These are phyloP conservation scores for Leucoagaricus sp. DNA, from an alignment of 1,284 basidiomycete genomes.

Conservation along the genomic window DNA sequence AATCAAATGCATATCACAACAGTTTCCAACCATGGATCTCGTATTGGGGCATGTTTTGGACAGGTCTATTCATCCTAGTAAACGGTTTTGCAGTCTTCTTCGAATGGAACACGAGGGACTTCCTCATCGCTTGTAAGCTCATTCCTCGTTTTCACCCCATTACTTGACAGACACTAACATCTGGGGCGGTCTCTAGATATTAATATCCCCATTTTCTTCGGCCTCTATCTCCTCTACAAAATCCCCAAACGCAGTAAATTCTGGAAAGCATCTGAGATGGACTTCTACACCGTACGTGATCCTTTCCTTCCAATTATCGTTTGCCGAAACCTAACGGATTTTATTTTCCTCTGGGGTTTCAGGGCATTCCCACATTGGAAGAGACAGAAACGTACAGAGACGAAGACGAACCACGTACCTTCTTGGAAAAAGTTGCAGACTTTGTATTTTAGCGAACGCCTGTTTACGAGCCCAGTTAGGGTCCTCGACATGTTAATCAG, in stretches of 20 bases:
- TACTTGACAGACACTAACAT: background rate
- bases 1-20: slow-evolving; percentile 57
- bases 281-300: slow-evolving; percentile 55
- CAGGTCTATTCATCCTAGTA: slow-evolving; percentile 59
- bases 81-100: slow-evolving; percentile 69
- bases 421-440: slow-evolving; percentile 32
- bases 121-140: slow-evolving; percentile 59
- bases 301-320: background rate
- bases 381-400: slow-evolving; percentile 52
- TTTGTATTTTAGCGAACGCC: slow-evolving; percentile 30
- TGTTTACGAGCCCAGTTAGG: too few relatives aligned
- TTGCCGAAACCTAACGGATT: background rate
- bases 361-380: slow-evolving; percentile 61
- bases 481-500: background rate
- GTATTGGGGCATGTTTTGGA: slow-evolving; percentile 57
- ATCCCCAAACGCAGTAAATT: slow-evolving; percentile 51
- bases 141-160: slow-evolving; percentile 33
- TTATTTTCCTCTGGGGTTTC: too few relatives aligned
- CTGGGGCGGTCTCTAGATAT: slow-evolving; percentile 39
- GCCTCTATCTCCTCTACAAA: slow-evolving; percentile 65
- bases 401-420: slow-evolving; percentile 39
- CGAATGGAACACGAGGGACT: slow-evolving; percentile 58
- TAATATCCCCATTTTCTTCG: slow-evolving; percentile 55
- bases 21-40: slow-evolving; percentile 58
- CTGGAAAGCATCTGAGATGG: slow-evolving; percentile 62